Evolutionary conservation across 139 green algal genomes (phyloP).

Genomic region (Coccomyxa sp.): DNA sequence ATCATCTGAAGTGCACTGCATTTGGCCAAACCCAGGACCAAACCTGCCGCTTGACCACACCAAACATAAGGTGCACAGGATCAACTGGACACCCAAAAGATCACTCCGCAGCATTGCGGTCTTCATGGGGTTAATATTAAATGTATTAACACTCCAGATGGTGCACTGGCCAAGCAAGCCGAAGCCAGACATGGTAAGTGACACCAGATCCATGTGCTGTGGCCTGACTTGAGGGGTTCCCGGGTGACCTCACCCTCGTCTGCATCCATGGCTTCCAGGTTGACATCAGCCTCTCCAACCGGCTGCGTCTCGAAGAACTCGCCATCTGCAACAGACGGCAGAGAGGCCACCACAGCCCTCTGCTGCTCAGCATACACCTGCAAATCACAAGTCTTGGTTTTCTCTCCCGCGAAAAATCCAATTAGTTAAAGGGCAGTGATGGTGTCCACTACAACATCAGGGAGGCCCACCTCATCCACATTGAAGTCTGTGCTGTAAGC

Average conservation of each 20-base stretch:
- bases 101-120: too few relatives aligned
- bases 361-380: constrained; percentile 65
- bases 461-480: constrained; percentile 30
- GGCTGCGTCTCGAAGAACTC: constrained; percentile 54
- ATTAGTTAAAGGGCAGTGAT: too few relatives aligned
- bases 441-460: too few relatives aligned
- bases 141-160: too few relatives aligned
- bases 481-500: constrained; percentile 74
- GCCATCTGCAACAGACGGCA: constrained; percentile 52
- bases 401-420: too few relatives aligned
- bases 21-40: background rate
- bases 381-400: background rate
- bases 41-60: background rate
- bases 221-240: too few relatives aligned
- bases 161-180: too few relatives aligned
- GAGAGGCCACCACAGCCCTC: constrained; percentile 64
- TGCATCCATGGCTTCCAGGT: constrained; percentile 36
- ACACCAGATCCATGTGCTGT: too few relatives aligned
- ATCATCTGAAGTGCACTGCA: too few relatives aligned
- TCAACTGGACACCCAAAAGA: too few relatives aligned
- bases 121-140: too few relatives aligned
- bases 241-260: background rate
- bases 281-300: constrained; percentile 27
- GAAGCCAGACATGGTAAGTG: too few relatives aligned
- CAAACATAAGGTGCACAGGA: background rate